Base-by-base conservation (phyloP, 441 rosid species). In the Omphalea diandra region DNA sequence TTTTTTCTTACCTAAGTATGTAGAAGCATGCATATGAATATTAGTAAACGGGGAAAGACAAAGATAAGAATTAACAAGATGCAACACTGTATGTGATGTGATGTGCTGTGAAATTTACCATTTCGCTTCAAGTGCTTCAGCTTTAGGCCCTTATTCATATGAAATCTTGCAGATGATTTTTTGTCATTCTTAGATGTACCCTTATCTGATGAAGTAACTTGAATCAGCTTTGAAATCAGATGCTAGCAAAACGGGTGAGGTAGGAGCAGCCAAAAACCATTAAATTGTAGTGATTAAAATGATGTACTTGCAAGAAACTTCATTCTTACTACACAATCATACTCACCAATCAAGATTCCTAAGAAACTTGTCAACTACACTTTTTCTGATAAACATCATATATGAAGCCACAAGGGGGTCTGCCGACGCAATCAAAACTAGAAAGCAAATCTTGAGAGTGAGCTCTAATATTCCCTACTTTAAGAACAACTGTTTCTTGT, bases 61-160 rank as follows among this genome's bases (percentile, higher is more conserved):
- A 20, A 46, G 32, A 6, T 40, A 31, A 24, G 43, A 18, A 2
- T 57, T 3, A 3, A 14, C 27, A 58, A 5, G 35, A 57, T 14
- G 27, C 17, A 35, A 26, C 40, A 40, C n/a, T n/a, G n/a, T n/a
- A n/a, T n/a, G n/a, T n/a, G n/a, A n/a, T n/a, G n/a, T n/a, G n/a
- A n/a, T n/a, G n/a, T n/a, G n/a, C n/a, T 50, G 14, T 55, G 62
- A 24, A 58, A 46, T 63, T 62, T 70, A 80, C 97, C 92, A 77
- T 75, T 79, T 15, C 68, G 72, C 73, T 80, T 88, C 55, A 74
- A 27, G 24, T 72, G 83, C 69, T 80, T 88, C 50, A 91, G 84
- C 81, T 79, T 91, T 75, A 88, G 53, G 26, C 72, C 81, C 74
- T 84, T 91, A 88, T 86, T 91, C 73, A 86, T 70, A 44, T 79